A percentile compares a stretch with the other conserved stretches of the same genome.
Conservation (phyloP, 805 yeast genomes). For the Scheffersomyces amazonensis region DNA sequence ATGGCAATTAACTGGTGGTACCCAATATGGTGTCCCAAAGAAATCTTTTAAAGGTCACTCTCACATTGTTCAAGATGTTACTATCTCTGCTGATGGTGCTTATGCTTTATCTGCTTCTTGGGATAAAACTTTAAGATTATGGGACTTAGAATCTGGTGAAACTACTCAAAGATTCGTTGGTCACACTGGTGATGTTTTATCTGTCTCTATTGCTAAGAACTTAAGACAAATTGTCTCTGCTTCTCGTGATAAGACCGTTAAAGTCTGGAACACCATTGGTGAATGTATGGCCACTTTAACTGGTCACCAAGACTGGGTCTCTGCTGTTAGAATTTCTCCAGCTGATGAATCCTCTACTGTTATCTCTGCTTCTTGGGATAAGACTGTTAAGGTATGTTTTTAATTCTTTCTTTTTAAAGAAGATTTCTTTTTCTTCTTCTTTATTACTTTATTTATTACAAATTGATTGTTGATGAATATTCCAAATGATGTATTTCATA, state of each 20-base stretch:
- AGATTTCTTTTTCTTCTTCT: too few species aligned
- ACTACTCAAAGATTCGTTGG: slow-evolving; percentile 94
- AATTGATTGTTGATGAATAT: slow-evolving; percentile 10
- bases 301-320: slow-evolving; percentile 99
- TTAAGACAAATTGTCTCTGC: slow-evolving; percentile 98
- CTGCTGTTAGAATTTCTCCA: slow-evolving; percentile 97
- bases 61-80: slow-evolving; percentile 97
- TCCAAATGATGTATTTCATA: slow-evolving; percentile 75
- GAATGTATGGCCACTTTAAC: slow-evolving; percentile 90
- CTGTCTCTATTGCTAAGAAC: slow-evolving; percentile 94
- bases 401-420: too few species aligned
- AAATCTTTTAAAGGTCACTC: slow-evolving; percentile 97
- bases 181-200: slow-evolving; percentile 95
- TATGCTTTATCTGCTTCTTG: slow-evolving; percentile 98
- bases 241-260: slow-evolving; percentile 98
- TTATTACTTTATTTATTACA: background rate
- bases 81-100: slow-evolving; percentile 96
- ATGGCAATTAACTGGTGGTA: slow-evolving; percentile 93
- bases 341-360: slow-evolving; percentile 66
- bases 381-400: slow-evolving; percentile 93
- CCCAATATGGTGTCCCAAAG: slow-evolving; percentile 95
- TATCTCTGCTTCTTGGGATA: slow-evolving; percentile 99
- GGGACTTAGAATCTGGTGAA: slow-evolving; percentile 95
- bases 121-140: slow-evolving; percentile 98
- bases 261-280: slow-evolving; percentile 99